A percentile compares a stretch with the other conserved stretches of the same genome.
phyloP scores from a whole-genome alignment of 108 stramenopile genomes.

The Asterionellopsis glacialis region DNA sequence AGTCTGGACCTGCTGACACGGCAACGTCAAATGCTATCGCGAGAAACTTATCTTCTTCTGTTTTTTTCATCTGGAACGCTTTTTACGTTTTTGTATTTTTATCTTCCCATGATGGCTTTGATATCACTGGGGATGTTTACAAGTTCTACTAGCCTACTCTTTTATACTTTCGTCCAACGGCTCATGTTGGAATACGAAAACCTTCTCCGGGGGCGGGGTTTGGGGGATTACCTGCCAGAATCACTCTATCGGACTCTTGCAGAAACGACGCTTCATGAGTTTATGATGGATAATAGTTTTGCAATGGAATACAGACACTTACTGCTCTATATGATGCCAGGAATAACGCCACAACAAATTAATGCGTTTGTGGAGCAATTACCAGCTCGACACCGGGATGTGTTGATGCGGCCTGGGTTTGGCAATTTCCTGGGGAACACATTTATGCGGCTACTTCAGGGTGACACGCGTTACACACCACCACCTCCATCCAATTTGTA shows the following conservation, averaged over 20 bases:
- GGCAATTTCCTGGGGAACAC: constrained; percentile 32
- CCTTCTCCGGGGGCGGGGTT: constrained; percentile 16
- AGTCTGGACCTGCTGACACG: too few relatives aligned
- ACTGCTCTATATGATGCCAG: constrained; percentile 73
- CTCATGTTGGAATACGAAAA: constrained; percentile 13
- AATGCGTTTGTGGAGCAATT: constrained; percentile 54
- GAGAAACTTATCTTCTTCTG: neutral
- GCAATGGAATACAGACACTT: constrained; percentile 47
- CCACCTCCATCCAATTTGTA: too few relatives aligned
- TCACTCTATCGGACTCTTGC: constrained; percentile 38
- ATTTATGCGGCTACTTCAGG: constrained; percentile 37
- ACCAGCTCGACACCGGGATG: constrained; percentile 48
- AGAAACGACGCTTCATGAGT: constrained; percentile 59
- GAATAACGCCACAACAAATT: constrained; percentile 49
- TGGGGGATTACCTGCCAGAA: constrained; percentile 41
- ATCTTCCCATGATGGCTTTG: neutral
- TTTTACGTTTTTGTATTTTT: neutral
- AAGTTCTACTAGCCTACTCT: neutral
- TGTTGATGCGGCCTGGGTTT: constrained; percentile 39
- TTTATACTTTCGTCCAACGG: neutral
- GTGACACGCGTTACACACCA: constrained; percentile 23
- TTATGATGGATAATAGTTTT: constrained; percentile 44
- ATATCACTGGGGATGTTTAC: neutral
- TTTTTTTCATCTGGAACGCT: neutral
- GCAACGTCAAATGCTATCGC: neutral